Percentiles rank a stretch among this genome's conserved stretches.
Evolutionary conservation across 2,329 filamentous ascomycete species (phyloP).

Genomic region (Colletotrichum spaethianum): DNA sequence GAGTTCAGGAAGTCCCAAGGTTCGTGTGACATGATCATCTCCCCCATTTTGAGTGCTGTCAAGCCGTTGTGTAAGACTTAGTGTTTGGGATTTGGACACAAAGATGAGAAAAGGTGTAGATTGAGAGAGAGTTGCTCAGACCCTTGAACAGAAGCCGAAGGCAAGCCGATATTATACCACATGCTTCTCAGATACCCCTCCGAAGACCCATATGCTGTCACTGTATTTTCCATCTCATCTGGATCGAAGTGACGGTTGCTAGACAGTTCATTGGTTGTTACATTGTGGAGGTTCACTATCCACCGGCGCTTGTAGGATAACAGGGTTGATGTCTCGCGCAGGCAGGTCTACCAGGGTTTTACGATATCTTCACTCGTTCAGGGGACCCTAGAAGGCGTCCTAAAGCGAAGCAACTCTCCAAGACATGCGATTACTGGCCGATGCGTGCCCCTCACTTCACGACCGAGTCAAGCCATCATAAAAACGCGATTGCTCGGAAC

Average conservation of each 20-base stretch:
- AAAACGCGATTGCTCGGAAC: background rate
- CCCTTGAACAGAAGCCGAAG: background rate
- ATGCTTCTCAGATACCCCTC: background rate
- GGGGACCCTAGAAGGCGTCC: background rate
- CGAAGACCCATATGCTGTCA: background rate
- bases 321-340: slow-evolving; percentile 6
- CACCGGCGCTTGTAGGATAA: background rate
- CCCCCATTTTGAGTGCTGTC: slow-evolving; percentile 28
- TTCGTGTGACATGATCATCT: slow-evolving; percentile 36
- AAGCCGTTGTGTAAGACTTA: background rate
- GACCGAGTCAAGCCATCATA: slow-evolving; percentile 1
- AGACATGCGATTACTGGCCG: background rate
- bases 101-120: background rate
- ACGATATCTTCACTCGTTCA: slow-evolving; percentile 3
- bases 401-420: background rate
- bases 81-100: background rate
- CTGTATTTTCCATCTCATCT: background rate
- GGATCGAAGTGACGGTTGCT: slow-evolving; percentile 4
- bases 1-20: slow-evolving; percentile 40
- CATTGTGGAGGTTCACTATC: slow-evolving; percentile 9
- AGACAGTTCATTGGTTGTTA: slow-evolving; percentile 4
- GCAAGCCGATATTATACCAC: slow-evolving; percentile 19
- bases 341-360: background rate
- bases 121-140: no score
- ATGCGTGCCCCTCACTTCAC: background rate